Evolutionary conservation across 768 basidiomycete species (phyloP), one percentile per base, ranked within the genome.

Genomic region (Tricholoma flavovirens): DNA sequence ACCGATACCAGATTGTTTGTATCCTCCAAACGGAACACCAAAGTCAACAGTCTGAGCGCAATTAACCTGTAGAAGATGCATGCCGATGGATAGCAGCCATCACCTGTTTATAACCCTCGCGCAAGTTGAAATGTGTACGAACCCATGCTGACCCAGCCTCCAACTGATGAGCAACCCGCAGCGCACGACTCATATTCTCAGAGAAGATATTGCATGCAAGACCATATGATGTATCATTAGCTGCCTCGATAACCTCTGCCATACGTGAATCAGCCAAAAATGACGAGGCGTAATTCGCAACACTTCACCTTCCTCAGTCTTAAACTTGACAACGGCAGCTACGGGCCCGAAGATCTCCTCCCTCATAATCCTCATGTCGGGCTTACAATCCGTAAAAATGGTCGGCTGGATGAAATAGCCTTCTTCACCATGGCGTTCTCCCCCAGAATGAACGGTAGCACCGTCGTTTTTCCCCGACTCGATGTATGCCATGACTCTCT

Each of bases 261-360:
- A n/a, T 38, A 42, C 40, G 19, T 7, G 4, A 10, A 42, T 42
- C 17, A 42, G 17, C 17, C 40, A n/a, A 42, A 4, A 38, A 42
- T 42, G 17, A 7, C 4, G 8, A 19, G 9, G 8, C 6, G 9
- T 19, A 42, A 17, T 42, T 2, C 7, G 0, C 2, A 9, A 19
- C n/a, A 8, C 24, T 2, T 40, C n/a, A 65, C 67, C 67, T 38
- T 75, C 76, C 63, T 83, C 82, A 29, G 74, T 71, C 57, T 78
- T 77, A 75, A 93, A 92, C 64, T 84, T 86, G 70, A 82, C 75
- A 32, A 92, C 69, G 33, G 82, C 85, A 55, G 80, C 80, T 43
- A 90, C 88, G n/a, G 90, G 88, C 8, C 88, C 88, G 62, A 90
- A 89, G 56, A 89, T 88, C 66, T 90, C 82, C 59, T 85, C 84